Conservation (phyloP, 805 yeast genomes). For the Lachancea sp. region DNA sequence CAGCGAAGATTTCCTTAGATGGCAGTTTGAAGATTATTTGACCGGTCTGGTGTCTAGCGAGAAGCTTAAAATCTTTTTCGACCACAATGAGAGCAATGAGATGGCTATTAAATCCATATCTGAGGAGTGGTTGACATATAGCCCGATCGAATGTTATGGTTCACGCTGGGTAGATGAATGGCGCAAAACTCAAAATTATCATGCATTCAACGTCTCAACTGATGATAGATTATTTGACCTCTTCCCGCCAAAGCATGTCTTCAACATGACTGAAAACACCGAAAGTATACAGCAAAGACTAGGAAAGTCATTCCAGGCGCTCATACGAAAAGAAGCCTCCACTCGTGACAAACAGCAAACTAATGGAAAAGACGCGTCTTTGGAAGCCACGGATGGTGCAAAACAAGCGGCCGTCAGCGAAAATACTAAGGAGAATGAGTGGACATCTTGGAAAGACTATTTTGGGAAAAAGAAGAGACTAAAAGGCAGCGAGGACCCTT, state of each 20-base stretch:
- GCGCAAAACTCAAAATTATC: conserved; percentile 49
- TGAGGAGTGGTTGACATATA: conserved; percentile 25
- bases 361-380: not conserved
- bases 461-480: conserved; percentile 20
- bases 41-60: conserved; percentile 66
- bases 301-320: conserved; percentile 10
- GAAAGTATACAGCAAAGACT: conserved; percentile 27
- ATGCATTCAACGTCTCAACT: conserved; percentile 48
- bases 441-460: conserved; percentile 26
- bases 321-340: conserved; percentile 19
- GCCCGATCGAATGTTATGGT: conserved; percentile 39
- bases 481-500: conserved; percentile 4
- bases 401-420: not conserved
- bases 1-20: conserved; percentile 81
- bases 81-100: conserved; percentile 31
- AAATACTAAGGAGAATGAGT: conserved; percentile 2
- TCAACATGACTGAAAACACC: conserved; percentile 25
- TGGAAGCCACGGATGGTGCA: not conserved
- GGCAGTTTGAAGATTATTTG: conserved; percentile 85
- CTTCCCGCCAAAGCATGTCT: conserved; percentile 43
- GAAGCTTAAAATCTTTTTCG: conserved; percentile 58
- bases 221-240: conserved; percentile 67
- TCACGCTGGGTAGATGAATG: conserved; percentile 44
- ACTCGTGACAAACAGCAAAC: not conserved
- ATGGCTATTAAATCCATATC: conserved; percentile 32